Evolutionary conservation across 768 basidiomycete species (phyloP), one percentile per base, ranked within the genome.

Genomic region (Amanita rimosa): DNA sequence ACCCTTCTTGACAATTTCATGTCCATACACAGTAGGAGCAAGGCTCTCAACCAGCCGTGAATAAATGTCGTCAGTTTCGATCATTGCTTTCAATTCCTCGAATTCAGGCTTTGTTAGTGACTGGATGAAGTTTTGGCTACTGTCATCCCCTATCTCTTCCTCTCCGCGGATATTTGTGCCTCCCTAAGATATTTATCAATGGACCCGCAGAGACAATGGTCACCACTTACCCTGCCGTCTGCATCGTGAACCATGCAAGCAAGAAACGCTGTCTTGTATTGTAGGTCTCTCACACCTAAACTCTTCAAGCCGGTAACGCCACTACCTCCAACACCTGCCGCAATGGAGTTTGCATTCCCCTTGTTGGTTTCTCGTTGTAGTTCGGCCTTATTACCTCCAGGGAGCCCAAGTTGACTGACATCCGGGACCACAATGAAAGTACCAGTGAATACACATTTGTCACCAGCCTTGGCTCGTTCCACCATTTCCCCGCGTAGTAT

Each of bases 1-100:
- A 10, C 96, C 96, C 62, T 99, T 99, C 72, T 99, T 98, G 57
- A 98, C 94, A 44, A 97, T 94, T 60, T 99, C 96, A 61, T 98
- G 96, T 1, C 96, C 96, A 58, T 97, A 98, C 1, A 99, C 95
- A 0, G 96, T 97, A 2, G 96, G 96, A 1, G 96, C 96, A 53
- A 98, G 95, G 58, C 88, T 92, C 58, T 85, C 81, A 19, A 98
- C 95, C 4, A 98, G 71, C 6, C 95, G 81, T 21, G 86, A 81
- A 63, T 98, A 99, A 56, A 99, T 98, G 62, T 95, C 85, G 45
- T 94, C 90, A 0, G 85, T 82, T 57, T 94, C 79, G 55, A 97
- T 89, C 96, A 98, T 99, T 33, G 74, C 75, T 62, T 82, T 87
- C 48, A 99, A 79, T 62, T 97, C 94, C 50, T 97, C 92, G 53